Evolutionary conservation across 2,329 filamentous ascomycete genomes (phyloP), one percentile per base, ranked within the genome.

Genomic region (Talaromyces sp.): DNA sequence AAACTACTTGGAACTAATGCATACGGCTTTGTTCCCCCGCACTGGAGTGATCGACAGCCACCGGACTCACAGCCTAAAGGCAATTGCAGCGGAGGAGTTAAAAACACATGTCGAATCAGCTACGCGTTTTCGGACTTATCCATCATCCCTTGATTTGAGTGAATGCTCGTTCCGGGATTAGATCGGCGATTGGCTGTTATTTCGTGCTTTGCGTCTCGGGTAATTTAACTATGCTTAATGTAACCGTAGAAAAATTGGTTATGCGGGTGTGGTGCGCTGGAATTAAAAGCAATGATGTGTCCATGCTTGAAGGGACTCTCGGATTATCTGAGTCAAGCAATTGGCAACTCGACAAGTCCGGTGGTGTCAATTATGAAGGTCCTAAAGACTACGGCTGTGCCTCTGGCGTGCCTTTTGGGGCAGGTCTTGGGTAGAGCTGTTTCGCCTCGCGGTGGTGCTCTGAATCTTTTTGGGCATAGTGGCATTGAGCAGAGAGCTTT

Each of bases 401-500:
- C 72, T 56, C 9, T 64, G n/a, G 69, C 72, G 59, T 76, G 72
- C 65, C 71, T 83, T 66, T 80, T 78, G 21, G 73, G 77, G 54
- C 77, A 82, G 66, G 72, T 76, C 65, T 72, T 76, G 63, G 82
- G 80, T 60, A 73, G 81, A 63, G 76, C 81, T 12, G 75, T 85
- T 63, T 81, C 77, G 39, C 81, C 82, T 63, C 79, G 79, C 61
- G 75, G 81, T 11, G 79, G 81, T 67, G 72, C 80, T 21, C 77
- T 81, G 65, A 82, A 83, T 42, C 75, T 80, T 21, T 72, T 67
- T 1, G 75, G 76, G 59, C 73, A 76, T 64, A 67, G 71, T 2
- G 73, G 76, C 64, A 68, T 69, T 7, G 69, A 64, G 66, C 82
- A 81, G 67, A 77, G 82, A 65, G 82, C 79, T 63, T 72, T 77